These are phyloP conservation scores for Arthrobotrys megalospora DNA, from an alignment of 2,329 filamentous ascomycete genomes.

Conservation along the genomic window DNA sequence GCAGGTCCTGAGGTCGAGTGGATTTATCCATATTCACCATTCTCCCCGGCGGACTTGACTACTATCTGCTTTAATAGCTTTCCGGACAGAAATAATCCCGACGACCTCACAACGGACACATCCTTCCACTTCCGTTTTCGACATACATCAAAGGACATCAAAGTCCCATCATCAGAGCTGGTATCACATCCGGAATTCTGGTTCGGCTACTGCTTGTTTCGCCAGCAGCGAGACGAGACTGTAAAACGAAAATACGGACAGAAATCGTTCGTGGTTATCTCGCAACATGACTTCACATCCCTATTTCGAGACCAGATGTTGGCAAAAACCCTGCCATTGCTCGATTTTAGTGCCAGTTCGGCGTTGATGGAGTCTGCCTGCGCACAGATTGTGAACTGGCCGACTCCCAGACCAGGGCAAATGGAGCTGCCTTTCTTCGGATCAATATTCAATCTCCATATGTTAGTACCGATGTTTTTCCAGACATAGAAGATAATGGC, in stretches of 20 bases:
- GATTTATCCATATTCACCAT: slow-evolving; percentile 64
- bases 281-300: slow-evolving; percentile 64
- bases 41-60: slow-evolving; percentile 64
- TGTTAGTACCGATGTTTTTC: slow-evolving; percentile 50
- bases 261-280: slow-evolving; percentile 65
- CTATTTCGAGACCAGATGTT: slow-evolving; percentile 63
- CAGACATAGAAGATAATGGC: not conserved
- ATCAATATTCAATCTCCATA: slow-evolving; percentile 64
- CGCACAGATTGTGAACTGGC: slow-evolving; percentile 65
- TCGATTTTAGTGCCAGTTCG: slow-evolving; percentile 64
- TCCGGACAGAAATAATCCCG: slow-evolving; percentile 64
- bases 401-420: slow-evolving; percentile 62
- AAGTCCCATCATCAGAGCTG: slow-evolving; percentile 61
- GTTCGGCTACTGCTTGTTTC: slow-evolving; percentile 65
- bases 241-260: slow-evolving; percentile 65
- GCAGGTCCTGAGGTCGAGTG: slow-evolving; percentile 64
- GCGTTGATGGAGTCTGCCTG: slow-evolving; percentile 64
- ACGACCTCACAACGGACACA: slow-evolving; percentile 63
- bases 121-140: slow-evolving; percentile 65
- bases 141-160: slow-evolving; percentile 64
- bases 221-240: slow-evolving; percentile 64
- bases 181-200: slow-evolving; percentile 63
- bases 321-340: slow-evolving; percentile 63
- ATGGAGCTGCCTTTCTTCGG: slow-evolving; percentile 65
- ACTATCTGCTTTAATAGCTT: slow-evolving; percentile 65